Base-by-base conservation (phyloP, 163 green algal genomes). In the Chlorella variabilis region DNA sequence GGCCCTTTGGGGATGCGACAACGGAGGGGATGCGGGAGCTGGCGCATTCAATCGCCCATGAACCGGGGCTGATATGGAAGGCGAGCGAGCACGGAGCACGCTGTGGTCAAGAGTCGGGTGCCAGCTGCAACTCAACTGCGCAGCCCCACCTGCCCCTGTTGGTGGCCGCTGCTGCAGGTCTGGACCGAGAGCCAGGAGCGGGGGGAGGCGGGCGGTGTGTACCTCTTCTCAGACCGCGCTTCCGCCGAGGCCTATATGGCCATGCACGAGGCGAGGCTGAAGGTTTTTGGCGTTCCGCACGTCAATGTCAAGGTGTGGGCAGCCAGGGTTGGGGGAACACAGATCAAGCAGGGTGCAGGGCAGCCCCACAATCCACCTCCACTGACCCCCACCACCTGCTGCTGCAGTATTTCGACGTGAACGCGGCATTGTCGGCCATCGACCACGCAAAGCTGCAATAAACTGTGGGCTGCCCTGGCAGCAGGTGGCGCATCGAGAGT, bases 241-340 rank as follows among this genome's bases (percentile, higher is more conserved):
- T 31, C 31, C 63, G 29, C 15, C 20, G 15, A 41, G 6, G 31
- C 4, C 7, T 61, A 42, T 25, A 61, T 75, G 15, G 13, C 8
- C 13, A 42, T 75, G 68, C 68, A 76, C 65, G 17, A 15, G 41
- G 68, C 68, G n/a, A 41, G 68, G 68, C 42, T 76, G 38, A 61
- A 63, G 29, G 42, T 20, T 11, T 76, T 62, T 45, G 68, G 68
- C 42, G n/a, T 76, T 27, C 42, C 68, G 7, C 25, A n/a, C 8
- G 42, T 76, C 21, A 74, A 74, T 3, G 66, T 63, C 29, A 62
- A 76, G 68, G 68, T 74, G 68, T 39, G 33, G 62, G 2, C 27
- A 39, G 7, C 27, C 59, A 38, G 59, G n/a, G 59, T 18, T 67
- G 59, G 59, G 45, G 33, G 62, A 2, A 31, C 8, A 27, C 31